Conservation (phyloP, 768 basidiomycete species). For the Boletus rubroflammeus region DNA sequence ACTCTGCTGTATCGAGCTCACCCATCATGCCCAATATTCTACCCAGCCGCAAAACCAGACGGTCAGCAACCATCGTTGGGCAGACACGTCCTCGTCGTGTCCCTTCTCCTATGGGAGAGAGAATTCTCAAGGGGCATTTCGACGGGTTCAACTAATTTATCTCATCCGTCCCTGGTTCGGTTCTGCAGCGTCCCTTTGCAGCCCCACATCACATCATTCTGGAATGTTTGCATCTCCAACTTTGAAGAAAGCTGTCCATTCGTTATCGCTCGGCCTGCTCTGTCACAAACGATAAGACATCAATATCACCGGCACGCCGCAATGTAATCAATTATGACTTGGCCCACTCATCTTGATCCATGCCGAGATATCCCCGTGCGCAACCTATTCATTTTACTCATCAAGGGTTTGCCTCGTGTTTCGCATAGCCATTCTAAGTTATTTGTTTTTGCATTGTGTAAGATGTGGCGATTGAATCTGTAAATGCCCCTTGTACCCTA, state of each 20-base stretch:
- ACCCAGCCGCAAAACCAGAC: slow-evolving; percentile 39
- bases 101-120: slow-evolving; percentile 87
- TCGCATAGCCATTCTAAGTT: slow-evolving; percentile 5
- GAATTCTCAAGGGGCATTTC: slow-evolving; percentile 88
- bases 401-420: slow-evolving; percentile 4
- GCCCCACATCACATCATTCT: slow-evolving; percentile 5
- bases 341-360: slow-evolving; percentile 1
- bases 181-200: neutral
- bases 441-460: slow-evolving; percentile 5
- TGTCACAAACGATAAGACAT: slow-evolving; percentile 5
- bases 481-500: slow-evolving; percentile 4
- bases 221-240: neutral
- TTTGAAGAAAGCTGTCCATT: slow-evolving; percentile 1
- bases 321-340: slow-evolving; percentile 1
- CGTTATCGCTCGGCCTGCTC: slow-evolving; percentile 1
- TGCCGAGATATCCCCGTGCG: slow-evolving; percentile 23
- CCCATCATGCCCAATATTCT: slow-evolving; percentile 13
- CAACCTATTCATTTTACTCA: slow-evolving; percentile 12
- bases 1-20: slow-evolving; percentile 40
- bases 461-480: neutral
- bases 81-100: slow-evolving; percentile 55
- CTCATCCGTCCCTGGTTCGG: neutral
- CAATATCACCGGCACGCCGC: slow-evolving; percentile 8
- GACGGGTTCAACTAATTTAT: slow-evolving; percentile 74
- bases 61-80: slow-evolving; percentile 57